Evolutionary conservation across 345 rosid genomes (phyloP), one percentile per base, ranked within the genome.

Genomic region (Heritiera fomes): DNA sequence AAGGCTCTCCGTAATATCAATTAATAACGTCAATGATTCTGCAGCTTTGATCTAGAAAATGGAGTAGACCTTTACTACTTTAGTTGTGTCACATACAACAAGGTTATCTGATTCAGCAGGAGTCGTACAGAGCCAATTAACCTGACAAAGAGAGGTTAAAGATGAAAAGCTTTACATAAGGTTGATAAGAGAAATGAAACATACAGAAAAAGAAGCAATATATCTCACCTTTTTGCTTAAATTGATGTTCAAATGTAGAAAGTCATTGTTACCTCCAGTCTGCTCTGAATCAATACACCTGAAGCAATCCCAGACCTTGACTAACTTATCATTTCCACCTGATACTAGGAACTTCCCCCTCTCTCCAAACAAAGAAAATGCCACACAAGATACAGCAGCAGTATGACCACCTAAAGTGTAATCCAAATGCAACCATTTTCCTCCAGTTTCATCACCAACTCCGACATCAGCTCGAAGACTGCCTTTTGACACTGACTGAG

Each of bases 91-190:
- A 66, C 99, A 95, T 32, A 93, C 86, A 56, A 95, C 81, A 23
- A 95, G 93, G 83, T 95, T 95, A 75, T 95, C 97, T 14, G 98
- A 89, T 49, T 84, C 94, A 34, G 84, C 58, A 13, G 93, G 92
- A 66, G 90, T 84, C 17, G 98, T 93, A 83, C 99, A 95, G n/a
- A 95, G 89, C 96, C 97, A 93, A 85, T 95, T 93, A 72, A 95
- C 95, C 98, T 95, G 91, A 80, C 85, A 71, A 60, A 34, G 67
- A 46, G 34, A 74, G 49, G 65, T 63, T 17, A 23, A 64, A 63
- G 34, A 50, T 2, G 63, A 80, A 70, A 81, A 52, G 60, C 41
- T 20, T 47, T 0, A 38, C 34, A 61, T 47, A 17, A 58, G 65
- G 41, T 59, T 69, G 61, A 18, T 1, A 28, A 80, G 67, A 58